Conservation (phyloP, 2,329 filamentous ascomycete genomes). For the Colletotrichum australisinense region DNA sequence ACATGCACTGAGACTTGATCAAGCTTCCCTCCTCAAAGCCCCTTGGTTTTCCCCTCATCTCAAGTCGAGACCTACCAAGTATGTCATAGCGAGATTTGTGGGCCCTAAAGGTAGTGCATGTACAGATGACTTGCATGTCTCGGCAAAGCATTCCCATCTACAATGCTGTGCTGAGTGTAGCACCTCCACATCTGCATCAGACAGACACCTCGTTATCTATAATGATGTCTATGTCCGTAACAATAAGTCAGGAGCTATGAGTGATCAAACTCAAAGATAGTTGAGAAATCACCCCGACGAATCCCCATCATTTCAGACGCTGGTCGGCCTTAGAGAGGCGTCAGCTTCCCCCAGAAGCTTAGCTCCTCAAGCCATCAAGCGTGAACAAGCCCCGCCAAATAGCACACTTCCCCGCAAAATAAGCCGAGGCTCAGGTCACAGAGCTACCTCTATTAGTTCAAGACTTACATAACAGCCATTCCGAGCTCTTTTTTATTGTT, state of each 20-base stretch:
- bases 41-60: conserved; percentile 1
- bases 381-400: background rate
- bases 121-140: background rate
- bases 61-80: background rate
- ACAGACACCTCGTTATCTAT: background rate
- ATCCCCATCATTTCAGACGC: too few species aligned
- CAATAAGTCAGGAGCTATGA: background rate
- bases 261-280: background rate
- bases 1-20: background rate
- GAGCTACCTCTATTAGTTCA: background rate
- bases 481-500: too few species aligned
- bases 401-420: background rate
- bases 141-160: background rate
- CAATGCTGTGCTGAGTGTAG: background rate
- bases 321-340: background rate
- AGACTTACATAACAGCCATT: background rate
- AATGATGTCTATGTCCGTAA: background rate
- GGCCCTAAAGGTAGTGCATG: background rate
- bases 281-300: background rate
- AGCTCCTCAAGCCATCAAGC: background rate
- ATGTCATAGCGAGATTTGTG: background rate
- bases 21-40: background rate
- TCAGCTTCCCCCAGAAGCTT: background rate
- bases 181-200: background rate
- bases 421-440: background rate